Evolutionary conservation across 768 basidiomycete species (phyloP), one percentile per base, ranked within the genome.

Genomic region (Plicaturopsis crispa): DNA sequence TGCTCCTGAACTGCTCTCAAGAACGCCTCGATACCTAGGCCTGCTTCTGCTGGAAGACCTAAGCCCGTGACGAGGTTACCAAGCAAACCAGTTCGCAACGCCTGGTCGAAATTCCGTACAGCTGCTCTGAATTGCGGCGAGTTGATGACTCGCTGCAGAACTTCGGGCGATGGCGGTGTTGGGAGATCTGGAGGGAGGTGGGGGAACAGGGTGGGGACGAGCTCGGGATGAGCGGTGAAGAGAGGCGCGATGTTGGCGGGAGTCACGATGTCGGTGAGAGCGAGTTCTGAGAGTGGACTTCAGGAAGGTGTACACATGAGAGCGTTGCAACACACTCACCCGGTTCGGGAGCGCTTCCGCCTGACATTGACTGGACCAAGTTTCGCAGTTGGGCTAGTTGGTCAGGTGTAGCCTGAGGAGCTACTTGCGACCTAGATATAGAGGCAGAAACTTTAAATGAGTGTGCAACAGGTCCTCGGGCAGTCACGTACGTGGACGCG

Each of bases 1-100:
- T 92, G 80, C 44, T 84, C 85, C 42, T 73, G 76, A 20, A 94
- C 70, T 2, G 86, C 89, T 26, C 78, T 70, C 57, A 96, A 63
- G 58, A 94, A 94, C 4, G 86, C 78, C 30, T 65, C 75, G 4
- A 92, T 69, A 4, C 88, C 78, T 4, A 69, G 70, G 0, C 89
- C 91, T 6, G 91, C 91, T 48, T 83, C 84, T 51, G 84, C 87
- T 0, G 88, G 86, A 24, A 96, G 62, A 2, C 90, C 91, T 5
- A 96, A 65, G 18, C 78, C 73, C 23, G 79, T 65, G 41, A 94
- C 87, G 14, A 93, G 66, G 1, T 71, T 75, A 5, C 79, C 80
- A 2, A 92, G 63, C 36, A 89, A 59, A 6, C 91, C 91, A 0
- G 85, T 91, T 35, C 81, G 66, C 39, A 96, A 65, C 5, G 89